Evolutionary conservation across 371 early-diverging fungal species (phyloP).

Genomic region (Apophysomyces elegans): DNA sequence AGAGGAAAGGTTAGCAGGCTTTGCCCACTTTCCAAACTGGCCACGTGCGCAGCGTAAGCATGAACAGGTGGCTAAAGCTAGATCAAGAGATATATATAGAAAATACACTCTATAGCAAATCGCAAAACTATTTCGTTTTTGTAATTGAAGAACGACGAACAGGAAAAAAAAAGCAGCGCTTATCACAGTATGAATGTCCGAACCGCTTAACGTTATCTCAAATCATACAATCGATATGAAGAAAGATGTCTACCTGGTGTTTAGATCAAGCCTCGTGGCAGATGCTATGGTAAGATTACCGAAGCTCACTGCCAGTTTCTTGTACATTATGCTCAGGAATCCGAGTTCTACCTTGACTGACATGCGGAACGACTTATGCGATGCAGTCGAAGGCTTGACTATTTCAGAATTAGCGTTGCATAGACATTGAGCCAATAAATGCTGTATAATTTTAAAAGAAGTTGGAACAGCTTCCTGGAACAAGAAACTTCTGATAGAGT

Average conservation of each 20-base stretch:
- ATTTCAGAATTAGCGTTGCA: constrained; percentile 8
- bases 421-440: background rate
- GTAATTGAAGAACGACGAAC: constrained; percentile 28
- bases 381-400: background rate
- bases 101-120: constrained; percentile 24
- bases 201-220: constrained; percentile 30
- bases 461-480: background rate
- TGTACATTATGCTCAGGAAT: too few species aligned
- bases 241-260: too few species aligned
- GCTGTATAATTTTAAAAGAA: too few species aligned
- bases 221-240: constrained; percentile 16
- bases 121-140: constrained; percentile 24
- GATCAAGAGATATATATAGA: constrained; percentile 9
- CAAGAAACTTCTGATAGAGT: constrained; percentile 13
- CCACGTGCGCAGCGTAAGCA: too few species aligned
- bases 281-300: too few species aligned
- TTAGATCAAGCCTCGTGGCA: too few species aligned
- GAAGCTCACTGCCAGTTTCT: too few species aligned
- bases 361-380: background rate
- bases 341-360: too few species aligned
- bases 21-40: too few species aligned
- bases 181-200: constrained; percentile 26
- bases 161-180: constrained; percentile 25
- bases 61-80: background rate
- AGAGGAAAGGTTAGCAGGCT: too few species aligned